These are phyloP conservation scores for Aspergillus affinis DNA, from an alignment of 495 filamentous ascomycete species.

Conservation along the genomic window DNA sequence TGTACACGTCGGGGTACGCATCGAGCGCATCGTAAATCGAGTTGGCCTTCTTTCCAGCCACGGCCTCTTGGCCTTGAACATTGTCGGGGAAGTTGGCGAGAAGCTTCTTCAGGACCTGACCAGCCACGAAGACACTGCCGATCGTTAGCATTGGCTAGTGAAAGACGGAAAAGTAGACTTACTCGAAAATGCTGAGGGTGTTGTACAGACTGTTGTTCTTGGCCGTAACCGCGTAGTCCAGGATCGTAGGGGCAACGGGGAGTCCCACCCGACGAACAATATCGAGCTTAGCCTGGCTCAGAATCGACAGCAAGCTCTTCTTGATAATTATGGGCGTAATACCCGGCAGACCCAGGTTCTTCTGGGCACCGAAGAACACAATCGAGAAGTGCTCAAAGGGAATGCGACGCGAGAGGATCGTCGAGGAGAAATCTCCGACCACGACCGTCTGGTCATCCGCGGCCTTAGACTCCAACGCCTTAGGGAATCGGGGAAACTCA, in stretches of 20 bases:
- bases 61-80: conserved; percentile 41
- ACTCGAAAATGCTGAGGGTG: conserved; percentile 90
- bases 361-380: conserved; percentile 55
- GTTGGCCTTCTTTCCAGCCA: conserved; percentile 68
- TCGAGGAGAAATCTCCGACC: conserved; percentile 85
- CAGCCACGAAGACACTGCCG: conserved; percentile 74
- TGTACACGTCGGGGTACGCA: conserved; percentile 64
- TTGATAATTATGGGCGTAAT: conserved; percentile 80
- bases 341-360: conserved; percentile 85
- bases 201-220: conserved; percentile 94
- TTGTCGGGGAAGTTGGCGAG: conserved; percentile 24
- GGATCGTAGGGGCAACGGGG: conserved; percentile 65
- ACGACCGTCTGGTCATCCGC: conserved; percentile 63
- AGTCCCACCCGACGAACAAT: conserved; percentile 74
- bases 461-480: conserved; percentile 50
- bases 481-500: conserved; percentile 81
- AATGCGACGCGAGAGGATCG: conserved; percentile 57
- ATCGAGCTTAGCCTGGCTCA: conserved; percentile 54
- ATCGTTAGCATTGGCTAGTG: background rate
- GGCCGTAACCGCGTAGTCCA: conserved; percentile 76
- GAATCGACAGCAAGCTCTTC: conserved; percentile 67
- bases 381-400: conserved; percentile 68
- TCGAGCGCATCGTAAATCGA: conserved; percentile 75
- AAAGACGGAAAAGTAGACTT: conserved; percentile 10
- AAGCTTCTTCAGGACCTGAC: conserved; percentile 77